Conservation (phyloP, 1,139 yeast genomes). For the Blastobotrys proliferans region DNA sequence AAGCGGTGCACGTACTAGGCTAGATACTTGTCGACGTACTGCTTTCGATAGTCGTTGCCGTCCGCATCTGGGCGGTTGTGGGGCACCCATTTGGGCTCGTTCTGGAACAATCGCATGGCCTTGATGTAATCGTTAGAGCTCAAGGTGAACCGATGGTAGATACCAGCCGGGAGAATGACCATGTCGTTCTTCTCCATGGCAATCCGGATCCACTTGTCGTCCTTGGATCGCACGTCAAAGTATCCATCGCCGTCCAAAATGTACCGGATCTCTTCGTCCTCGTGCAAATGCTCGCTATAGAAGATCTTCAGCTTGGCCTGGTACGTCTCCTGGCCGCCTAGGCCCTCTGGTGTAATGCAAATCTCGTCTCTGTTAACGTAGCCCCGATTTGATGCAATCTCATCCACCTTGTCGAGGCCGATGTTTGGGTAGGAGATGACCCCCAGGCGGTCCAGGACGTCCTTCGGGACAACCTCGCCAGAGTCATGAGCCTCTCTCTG, state of each 20-base stretch:
- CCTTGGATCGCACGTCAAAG: constrained; percentile 73
- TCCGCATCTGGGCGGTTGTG: constrained; percentile 59
- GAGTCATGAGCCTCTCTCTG: constrained; percentile 71
- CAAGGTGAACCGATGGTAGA: constrained; percentile 86
- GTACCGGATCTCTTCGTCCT: constrained; percentile 95
- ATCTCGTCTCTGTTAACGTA: constrained; percentile 81
- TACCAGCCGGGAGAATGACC: constrained; percentile 70
- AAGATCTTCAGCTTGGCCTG: constrained; percentile 64
- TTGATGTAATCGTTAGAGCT: constrained; percentile 57
- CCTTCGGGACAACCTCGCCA: constrained; percentile 51
- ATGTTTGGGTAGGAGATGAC: constrained; percentile 60
- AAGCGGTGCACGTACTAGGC: too few relatives aligned
- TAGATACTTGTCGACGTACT: constrained; percentile 34
- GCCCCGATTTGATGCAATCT: constrained; percentile 60
- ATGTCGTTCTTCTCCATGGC: constrained; percentile 63
- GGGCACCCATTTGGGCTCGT: constrained; percentile 96
- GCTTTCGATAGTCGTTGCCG: constrained; percentile 38
- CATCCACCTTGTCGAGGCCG: constrained; percentile 55
- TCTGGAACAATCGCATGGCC: constrained; percentile 83
- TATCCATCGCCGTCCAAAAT: constrained; percentile 86
- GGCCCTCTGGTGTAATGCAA: constrained; percentile 53
- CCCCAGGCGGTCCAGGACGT: constrained; percentile 56
- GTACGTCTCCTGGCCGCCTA: constrained; percentile 63
- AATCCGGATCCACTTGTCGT: constrained; percentile 75
- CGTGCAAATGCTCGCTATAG: constrained; percentile 87